phyloP scores from a whole-genome alignment of 2,329 filamentous ascomycete genomes.

The Talaromyces pinophilus region DNA sequence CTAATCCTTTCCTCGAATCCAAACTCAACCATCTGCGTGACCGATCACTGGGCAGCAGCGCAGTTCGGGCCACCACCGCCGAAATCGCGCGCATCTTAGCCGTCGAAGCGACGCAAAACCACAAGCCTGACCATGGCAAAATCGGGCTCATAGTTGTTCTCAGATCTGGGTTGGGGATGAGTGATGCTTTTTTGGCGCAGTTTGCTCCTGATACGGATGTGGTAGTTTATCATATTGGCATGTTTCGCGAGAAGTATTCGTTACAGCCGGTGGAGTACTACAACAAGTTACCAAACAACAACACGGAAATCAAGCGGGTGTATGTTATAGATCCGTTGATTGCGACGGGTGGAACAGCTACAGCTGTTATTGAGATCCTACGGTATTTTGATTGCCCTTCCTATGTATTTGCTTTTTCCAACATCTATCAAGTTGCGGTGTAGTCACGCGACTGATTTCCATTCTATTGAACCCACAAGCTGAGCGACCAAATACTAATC shows the following conservation, averaged over 20 bases:
- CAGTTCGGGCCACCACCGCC: slow-evolving; percentile 25
- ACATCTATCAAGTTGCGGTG: slow-evolving; percentile 13
- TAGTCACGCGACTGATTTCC: slow-evolving; percentile 4
- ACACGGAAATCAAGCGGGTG: slow-evolving; percentile 29
- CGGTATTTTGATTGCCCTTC: slow-evolving; percentile 24
- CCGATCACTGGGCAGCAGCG: slow-evolving; percentile 25
- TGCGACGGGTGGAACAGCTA: slow-evolving; percentile 32
- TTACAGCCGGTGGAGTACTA: slow-evolving; percentile 35
- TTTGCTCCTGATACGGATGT: slow-evolving; percentile 31
- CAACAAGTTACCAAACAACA: slow-evolving; percentile 34
- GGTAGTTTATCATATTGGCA: slow-evolving; percentile 33
- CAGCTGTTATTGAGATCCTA: slow-evolving; percentile 31
- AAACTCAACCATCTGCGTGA: slow-evolving; percentile 26
- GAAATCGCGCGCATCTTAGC: slow-evolving; percentile 26
- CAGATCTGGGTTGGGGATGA: slow-evolving; percentile 44
- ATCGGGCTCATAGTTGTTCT: slow-evolving; percentile 33
- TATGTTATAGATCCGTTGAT: slow-evolving; percentile 33
- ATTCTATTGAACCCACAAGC: not conserved
- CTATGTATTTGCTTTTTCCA: slow-evolving; percentile 12
- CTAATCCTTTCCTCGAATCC: slow-evolving; percentile 25
- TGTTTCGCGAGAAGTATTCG: slow-evolving; percentile 32
- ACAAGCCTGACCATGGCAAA: slow-evolving; percentile 18
- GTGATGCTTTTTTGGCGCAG: slow-evolving; percentile 37
- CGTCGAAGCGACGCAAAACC: slow-evolving; percentile 24
- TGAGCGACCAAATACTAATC: not conserved